Percentiles rank a stretch among this genome's conserved stretches.
Conservation (phyloP, 192 early-diverging fungal genomes). For the Backusella australiensis region DNA sequence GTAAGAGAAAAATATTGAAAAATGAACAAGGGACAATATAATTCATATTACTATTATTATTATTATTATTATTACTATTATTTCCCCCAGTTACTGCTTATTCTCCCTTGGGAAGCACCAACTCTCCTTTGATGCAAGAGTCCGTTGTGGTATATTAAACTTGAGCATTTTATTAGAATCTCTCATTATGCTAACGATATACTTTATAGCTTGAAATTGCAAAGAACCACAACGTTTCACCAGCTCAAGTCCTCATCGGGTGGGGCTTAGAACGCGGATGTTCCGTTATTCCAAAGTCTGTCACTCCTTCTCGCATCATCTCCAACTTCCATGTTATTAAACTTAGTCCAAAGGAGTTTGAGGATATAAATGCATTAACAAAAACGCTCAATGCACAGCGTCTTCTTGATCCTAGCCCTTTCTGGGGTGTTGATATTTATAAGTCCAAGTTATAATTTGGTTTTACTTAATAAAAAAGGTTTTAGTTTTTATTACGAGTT, state of each 20-base stretch:
- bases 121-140: conserved; percentile 23
- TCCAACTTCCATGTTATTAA: conserved; percentile 23
- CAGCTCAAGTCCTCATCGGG: conserved; percentile 75
- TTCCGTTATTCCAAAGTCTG: conserved; percentile 82
- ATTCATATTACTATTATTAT: not conserved
- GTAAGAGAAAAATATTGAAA: conserved; percentile 9
- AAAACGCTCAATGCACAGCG: not conserved
- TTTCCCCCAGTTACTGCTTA: conserved; percentile 63
- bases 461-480: not conserved
- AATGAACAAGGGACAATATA: not conserved
- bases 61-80: not conserved
- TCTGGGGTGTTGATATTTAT: conserved; percentile 8
- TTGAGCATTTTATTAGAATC: not conserved
- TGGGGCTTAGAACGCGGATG: conserved; percentile 78
- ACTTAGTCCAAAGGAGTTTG: conserved; percentile 8
- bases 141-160: conserved; percentile 22
- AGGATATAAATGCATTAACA: not conserved
- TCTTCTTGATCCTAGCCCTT: not conserved
- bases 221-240: conserved; percentile 57
- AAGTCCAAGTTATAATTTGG: not conserved
- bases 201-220: conserved; percentile 49
- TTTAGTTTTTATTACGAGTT: not conserved
- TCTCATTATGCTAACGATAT: not conserved
- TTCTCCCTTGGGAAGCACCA: conserved; percentile 69
- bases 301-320: conserved; percentile 43